Evolutionary conservation across 306 rosid genomes (phyloP), one percentile per base, ranked within the genome.

Genomic region (Ammopiptanthus mongolicus): DNA sequence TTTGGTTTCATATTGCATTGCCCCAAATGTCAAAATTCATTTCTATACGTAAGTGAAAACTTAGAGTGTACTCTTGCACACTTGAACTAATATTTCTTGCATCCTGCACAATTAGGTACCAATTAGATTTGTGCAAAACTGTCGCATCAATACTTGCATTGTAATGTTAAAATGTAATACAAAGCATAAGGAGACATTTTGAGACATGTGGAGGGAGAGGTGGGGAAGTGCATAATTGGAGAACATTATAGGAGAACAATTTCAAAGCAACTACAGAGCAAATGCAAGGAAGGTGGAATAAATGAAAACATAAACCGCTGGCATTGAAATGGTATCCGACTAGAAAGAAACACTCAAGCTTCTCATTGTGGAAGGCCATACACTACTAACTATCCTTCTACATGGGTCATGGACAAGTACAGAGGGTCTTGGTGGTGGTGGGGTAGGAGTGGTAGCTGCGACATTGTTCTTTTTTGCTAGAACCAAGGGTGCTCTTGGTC

Each of bases 331-430:
- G 61, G 84, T 15, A 76, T 90, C 97, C 3, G 97, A 84, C 78
- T 90, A 92, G 55, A 92, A 92, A 6, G 97, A 92, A 53, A 90
- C 97, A 14, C 91, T 90, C 85, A 92, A 80, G 67, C 97, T 92
- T 22, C 97, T 79, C 97, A 92, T 92, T 8, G 96, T 92, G 52
- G 97, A 92, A 42, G 97, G 97, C 97, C 97, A 92, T 83, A 92
- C 80, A 69, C 94, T 56, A 5, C 82, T 65, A 1, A 64, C 53
- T 44, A 39, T 44, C 78, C 82, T 86, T 76, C 84, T 78, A 17
- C 84, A 63, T 15, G 91, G 84, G 13, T 88, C 92, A 50, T 77
- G 85, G 75, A 87, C 61, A 4, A 94, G 96, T 0, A 92, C 88
- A 46, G 94, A 87, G 7, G 87, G 89, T 59, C 88, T 75, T 51